Percentiles rank a stretch among this genome's conserved stretches.
These are phyloP conservation scores for Pseudogymnoascus sp. DNA, from an alignment of 2,329 filamentous ascomycete genomes.

Conservation along the genomic window DNA sequence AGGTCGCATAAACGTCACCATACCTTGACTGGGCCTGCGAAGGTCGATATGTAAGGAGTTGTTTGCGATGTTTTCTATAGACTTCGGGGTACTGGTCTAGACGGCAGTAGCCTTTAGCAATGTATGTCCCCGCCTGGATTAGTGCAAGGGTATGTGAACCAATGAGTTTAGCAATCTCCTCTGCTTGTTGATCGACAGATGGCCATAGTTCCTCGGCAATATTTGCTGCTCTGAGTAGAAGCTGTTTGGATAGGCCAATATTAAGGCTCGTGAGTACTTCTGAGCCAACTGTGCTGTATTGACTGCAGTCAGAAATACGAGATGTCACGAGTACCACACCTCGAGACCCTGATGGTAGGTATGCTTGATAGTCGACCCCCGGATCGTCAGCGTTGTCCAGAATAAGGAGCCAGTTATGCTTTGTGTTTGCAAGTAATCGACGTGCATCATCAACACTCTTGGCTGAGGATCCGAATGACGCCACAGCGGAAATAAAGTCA, in stretches of 20 bases:
- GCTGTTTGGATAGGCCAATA: background rate
- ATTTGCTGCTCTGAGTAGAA: background rate
- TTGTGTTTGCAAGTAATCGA: constrained; percentile 18
- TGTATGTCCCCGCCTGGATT: constrained; percentile 9
- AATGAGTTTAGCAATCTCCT: constrained; percentile 9
- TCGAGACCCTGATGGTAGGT: constrained; percentile 24
- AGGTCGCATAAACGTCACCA: constrained; percentile 30
- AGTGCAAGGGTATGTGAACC: constrained; percentile 4
- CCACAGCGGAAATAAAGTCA: constrained; percentile 12
- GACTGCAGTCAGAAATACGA: constrained; percentile 27
- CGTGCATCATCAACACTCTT: constrained; percentile 11
- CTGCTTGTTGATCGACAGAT: background rate
- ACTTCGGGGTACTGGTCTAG: constrained; percentile 15
- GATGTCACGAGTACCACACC: constrained; percentile 34
- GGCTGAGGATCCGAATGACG: background rate
- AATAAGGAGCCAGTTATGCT: constrained; percentile 31
- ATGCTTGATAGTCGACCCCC: constrained; percentile 18
- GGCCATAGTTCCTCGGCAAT: background rate
- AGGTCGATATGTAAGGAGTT: constrained; percentile 24
- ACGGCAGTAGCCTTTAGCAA: constrained; percentile 13
- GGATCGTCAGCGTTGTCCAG: constrained; percentile 37
- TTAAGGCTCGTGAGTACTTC: constrained; percentile 3
- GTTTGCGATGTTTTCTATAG: constrained; percentile 15
- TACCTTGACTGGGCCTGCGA: constrained; percentile 28
- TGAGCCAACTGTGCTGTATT: constrained; percentile 26